Conservation (phyloP, 2,329 filamentous ascomycete species). For the Fusarium sp. region DNA sequence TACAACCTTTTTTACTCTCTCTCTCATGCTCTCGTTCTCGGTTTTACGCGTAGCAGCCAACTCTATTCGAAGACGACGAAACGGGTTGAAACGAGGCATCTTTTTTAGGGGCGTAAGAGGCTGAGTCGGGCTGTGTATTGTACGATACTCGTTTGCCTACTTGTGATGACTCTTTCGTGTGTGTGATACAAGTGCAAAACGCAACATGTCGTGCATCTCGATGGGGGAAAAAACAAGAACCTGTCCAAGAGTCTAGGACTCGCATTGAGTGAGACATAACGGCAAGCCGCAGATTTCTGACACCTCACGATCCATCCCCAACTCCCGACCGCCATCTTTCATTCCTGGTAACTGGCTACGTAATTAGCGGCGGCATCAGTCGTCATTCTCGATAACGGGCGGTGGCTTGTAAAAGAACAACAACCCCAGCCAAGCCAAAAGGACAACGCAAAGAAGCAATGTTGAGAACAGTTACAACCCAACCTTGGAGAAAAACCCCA, state of each 20-base stretch:
- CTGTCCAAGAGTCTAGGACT: slow-evolving; percentile 20
- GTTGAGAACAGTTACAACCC: not conserved
- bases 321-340: slow-evolving; percentile 13
- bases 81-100: slow-evolving; percentile 33
- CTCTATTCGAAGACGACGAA: slow-evolving; percentile 24
- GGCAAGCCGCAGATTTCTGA: slow-evolving; percentile 32
- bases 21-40: not conserved
- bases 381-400: slow-evolving; percentile 13
- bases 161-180: not conserved
- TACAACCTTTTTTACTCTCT: slow-evolving; percentile 17
- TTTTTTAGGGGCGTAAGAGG: slow-evolving; percentile 5
- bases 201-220: slow-evolving; percentile 2
- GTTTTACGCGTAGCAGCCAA: slow-evolving; percentile 30
- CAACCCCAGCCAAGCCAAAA: not conserved
- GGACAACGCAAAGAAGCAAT: slow-evolving; percentile 28
- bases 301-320: slow-evolving; percentile 18
- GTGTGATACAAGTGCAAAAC: slow-evolving; percentile 8
- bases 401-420: slow-evolving; percentile 1
- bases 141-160: slow-evolving; percentile 3
- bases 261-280: slow-evolving; percentile 13
- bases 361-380: slow-evolving; percentile 37
- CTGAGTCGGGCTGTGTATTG: slow-evolving; percentile 30
- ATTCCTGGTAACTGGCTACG: slow-evolving; percentile 26
- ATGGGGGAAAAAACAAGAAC: not conserved
- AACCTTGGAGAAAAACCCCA: slow-evolving; percentile 8